These are phyloP conservation scores for Phaeosphaeria sp. DNA, from an alignment of 2,329 filamentous ascomycete species.

Conservation along the genomic window DNA sequence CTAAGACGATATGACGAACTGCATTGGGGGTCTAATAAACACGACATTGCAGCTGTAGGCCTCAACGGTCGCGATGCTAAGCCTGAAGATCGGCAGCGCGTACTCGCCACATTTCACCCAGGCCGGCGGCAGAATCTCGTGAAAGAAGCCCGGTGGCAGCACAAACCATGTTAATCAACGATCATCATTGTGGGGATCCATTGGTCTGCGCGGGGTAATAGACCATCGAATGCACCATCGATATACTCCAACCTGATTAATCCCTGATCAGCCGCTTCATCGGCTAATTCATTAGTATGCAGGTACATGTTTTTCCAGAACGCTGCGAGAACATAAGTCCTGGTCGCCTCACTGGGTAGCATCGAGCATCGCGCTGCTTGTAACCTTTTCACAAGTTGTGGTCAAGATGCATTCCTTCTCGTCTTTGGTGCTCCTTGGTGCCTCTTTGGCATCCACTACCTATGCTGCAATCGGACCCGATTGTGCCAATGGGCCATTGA, in stretches of 20 bases:
- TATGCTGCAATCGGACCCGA: constrained; percentile 49
- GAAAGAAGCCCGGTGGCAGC: constrained; percentile 6
- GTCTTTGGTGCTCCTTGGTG: constrained; percentile 6
- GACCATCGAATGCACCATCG: neutral
- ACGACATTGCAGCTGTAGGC: neutral
- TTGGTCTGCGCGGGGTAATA: constrained; percentile 7
- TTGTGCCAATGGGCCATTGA: constrained; percentile 57
- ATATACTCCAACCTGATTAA: neutral
- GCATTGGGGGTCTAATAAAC: neutral
- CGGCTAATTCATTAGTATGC: constrained; percentile 1
- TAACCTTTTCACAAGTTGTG: neutral
- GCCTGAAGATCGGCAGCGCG: neutral
- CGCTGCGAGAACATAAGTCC: neutral
- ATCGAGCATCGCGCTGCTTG: neutral
- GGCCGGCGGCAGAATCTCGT: constrained; percentile 19
- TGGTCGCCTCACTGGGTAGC: neutral
- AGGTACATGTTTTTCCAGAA: neutral
- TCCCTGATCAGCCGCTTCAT: constrained; percentile 1
- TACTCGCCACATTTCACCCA: neutral
- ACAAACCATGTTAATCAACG: neutral
- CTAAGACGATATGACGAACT: neutral
- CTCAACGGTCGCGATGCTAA: neutral
- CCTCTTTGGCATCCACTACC: neutral
- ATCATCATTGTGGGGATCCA: constrained; percentile 6
- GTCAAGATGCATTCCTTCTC: constrained; percentile 8